Percentiles rank a stretch among this genome's conserved stretches.
Conservation (phyloP, 306 rosid genomes). For the Casuarina cunninghamiana region DNA sequence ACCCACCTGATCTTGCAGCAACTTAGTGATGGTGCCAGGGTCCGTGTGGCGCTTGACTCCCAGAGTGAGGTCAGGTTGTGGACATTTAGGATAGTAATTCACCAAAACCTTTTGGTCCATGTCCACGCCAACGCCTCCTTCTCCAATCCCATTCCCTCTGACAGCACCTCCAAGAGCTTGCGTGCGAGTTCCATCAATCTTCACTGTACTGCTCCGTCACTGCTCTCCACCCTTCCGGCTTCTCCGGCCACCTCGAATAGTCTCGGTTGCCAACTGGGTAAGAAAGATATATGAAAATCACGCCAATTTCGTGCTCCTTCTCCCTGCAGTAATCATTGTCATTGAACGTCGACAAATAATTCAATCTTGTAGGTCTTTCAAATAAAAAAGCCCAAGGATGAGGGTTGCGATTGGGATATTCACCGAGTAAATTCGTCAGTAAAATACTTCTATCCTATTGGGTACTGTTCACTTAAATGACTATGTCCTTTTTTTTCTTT, state of each 20-base stretch:
- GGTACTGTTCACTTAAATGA: no score
- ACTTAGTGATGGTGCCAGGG: slow-evolving; percentile 82
- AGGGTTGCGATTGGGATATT: no score
- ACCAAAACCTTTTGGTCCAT: slow-evolving; percentile 88
- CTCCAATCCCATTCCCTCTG: slow-evolving; percentile 89
- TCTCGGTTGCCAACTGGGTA: slow-evolving; percentile 58
- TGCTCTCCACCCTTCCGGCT: slow-evolving; percentile 64
- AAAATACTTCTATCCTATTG: no score
- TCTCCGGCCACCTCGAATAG: slow-evolving; percentile 83
- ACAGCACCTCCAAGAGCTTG: slow-evolving; percentile 68
- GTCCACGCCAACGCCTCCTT: slow-evolving; percentile 70
- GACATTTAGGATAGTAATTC: slow-evolving; percentile 86
- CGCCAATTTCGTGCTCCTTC: slow-evolving; percentile 76
- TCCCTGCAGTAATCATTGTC: slow-evolving; percentile 46
- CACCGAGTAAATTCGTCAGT: no score
- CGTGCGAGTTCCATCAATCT: slow-evolving; percentile 64
- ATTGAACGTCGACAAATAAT: neutral
- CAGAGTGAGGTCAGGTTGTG: slow-evolving; percentile 81
- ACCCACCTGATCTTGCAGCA: slow-evolving; percentile 87
- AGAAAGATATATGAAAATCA: slow-evolving; percentile 69
- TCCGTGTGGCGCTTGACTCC: slow-evolving; percentile 92
- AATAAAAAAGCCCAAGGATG: no score
- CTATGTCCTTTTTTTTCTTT: no score
- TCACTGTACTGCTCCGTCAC: slow-evolving; percentile 78
- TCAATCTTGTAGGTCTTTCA: no score